Conservation (phyloP, 2,329 filamentous ascomycete genomes). For the Aspergillus sp. region DNA sequence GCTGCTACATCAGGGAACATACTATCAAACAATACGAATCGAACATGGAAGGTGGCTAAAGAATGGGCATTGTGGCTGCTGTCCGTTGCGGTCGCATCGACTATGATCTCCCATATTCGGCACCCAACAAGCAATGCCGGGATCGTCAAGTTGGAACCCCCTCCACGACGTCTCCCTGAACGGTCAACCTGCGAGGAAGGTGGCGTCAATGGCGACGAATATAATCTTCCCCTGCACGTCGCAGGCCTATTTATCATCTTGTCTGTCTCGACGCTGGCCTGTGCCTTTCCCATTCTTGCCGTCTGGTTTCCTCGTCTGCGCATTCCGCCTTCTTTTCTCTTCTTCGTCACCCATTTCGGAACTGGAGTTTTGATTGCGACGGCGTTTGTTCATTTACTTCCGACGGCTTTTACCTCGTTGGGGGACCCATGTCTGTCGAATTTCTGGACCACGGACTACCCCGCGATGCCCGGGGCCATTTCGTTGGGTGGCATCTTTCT, state of each 20-base stretch:
- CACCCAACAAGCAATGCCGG: background rate
- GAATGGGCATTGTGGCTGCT: constrained; percentile 20
- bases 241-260: constrained; percentile 60
- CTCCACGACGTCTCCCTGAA: constrained; percentile 3
- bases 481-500: constrained; percentile 40
- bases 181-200: constrained; percentile 21
- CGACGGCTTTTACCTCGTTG: constrained; percentile 52
- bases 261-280: constrained; percentile 48
- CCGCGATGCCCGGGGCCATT: constrained; percentile 44
- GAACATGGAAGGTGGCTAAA: constrained; percentile 10
- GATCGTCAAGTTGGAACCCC: background rate
- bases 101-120: constrained; percentile 14
- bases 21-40: background rate
- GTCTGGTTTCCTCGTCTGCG: constrained; percentile 52
- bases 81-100: constrained; percentile 18
- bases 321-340: constrained; percentile 43
- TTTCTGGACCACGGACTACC: constrained; percentile 42
- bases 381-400: constrained; percentile 71
- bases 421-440: constrained; percentile 47
- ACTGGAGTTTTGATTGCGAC: constrained; percentile 82
- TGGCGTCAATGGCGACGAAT: constrained; percentile 30
- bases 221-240: constrained; percentile 59
- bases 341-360: constrained; percentile 62
- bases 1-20: background rate
- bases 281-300: constrained; percentile 60